Evolutionary conservation across 192 early-diverging fungal species (phyloP), one percentile per base, ranked within the genome.

Genomic region (Entrophospora sp.): DNA sequence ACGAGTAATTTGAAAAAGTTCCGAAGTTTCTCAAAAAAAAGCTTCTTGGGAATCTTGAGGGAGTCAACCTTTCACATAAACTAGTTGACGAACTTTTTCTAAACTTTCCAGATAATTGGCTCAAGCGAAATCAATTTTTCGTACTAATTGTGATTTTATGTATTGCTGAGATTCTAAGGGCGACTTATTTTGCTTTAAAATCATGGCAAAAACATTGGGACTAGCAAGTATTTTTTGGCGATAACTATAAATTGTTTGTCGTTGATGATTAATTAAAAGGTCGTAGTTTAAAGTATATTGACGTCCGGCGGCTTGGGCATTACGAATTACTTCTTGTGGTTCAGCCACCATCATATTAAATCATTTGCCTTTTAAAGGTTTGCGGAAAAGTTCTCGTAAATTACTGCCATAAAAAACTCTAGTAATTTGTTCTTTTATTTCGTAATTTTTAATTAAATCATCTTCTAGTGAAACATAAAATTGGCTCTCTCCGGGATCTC

Each of bases 41-140:
- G 48, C 48, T 49, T 49, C 48, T 49, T 49, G 48, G 48, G 48
- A n/a, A 6, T 49, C 48, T 49, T 49, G 48, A 22, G 48, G 48
- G 7, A 49, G 24, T 10, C 18, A 49, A 49, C 9, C 24, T n/a
- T 49, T 49, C 5, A 49, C 48, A 24, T 49, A 10, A 49, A 24
- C 48, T n/a, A 49, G 18, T 6, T 5, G 5, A 9, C 48, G 48
- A 49, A 49, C 18, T 49, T 24, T 49, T 6, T 49, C 18, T 49
- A 49, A 49, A 22, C 7, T 10, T 22, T 49, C 48, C 48, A 49
- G 24, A 22, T 49, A 49, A 10, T 49, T n/a, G 5, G 48, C 5
- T n/a, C 48, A 49, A 49, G 18, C 5, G 18, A 10, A 10, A 49
- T 49, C 48, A 10, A 49, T 49, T 49, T 49, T n/a, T 49, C 18